Evolutionary conservation across 148 eudicot genomes (phyloP), one percentile per base, ranked within the genome.

Genomic region (Amaranthus hypochondriacus): DNA sequence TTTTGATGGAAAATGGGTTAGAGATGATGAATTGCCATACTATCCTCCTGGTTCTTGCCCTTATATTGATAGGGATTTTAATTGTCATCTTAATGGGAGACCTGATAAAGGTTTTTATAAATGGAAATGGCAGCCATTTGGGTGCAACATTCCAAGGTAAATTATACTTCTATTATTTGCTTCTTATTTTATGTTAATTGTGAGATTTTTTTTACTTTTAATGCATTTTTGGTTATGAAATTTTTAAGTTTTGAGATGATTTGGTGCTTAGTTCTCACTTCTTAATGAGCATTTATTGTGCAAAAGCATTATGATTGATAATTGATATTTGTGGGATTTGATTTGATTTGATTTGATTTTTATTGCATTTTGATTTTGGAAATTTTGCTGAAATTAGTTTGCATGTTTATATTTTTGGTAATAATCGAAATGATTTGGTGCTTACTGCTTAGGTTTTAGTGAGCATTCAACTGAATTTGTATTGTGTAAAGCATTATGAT

Each of bases 81-180:
- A 91, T 83, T 94, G 98, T 76, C 83, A 84, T 61, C 79, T 74
- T 11, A 93, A 93, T 84, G 80, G 84, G 65, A 89, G 98, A 81
- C 86, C 86, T 56, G 98, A 94, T 82, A 56, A 69, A 56, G 89
- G 76, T 70, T 91, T 77, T 79, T 77, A 84, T 67, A 87, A 68
- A 60, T 93, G 97, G 97, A 89, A 81, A 56, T 93, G 98, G 98
- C 87, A 94, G 77, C 98, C 98, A 47, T 63, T 76, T 84, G 82
- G 82, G 48, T 94, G 98, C 77, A 79, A 88, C 47, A 88, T 89
- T 62, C 90, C 95, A 47, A 87, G 95, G 92, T 91, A 80, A 50
- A 14, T 28, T 13, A 21, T 28, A 28, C 39, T 28, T 28, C 39
- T 28, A 51, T 43, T 63, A 39, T 75, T 18, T 69, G 59, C 42